Evolutionary conservation across 257 asterid species (phyloP).

Genomic region (Ocimum tenuiflorum): DNA sequence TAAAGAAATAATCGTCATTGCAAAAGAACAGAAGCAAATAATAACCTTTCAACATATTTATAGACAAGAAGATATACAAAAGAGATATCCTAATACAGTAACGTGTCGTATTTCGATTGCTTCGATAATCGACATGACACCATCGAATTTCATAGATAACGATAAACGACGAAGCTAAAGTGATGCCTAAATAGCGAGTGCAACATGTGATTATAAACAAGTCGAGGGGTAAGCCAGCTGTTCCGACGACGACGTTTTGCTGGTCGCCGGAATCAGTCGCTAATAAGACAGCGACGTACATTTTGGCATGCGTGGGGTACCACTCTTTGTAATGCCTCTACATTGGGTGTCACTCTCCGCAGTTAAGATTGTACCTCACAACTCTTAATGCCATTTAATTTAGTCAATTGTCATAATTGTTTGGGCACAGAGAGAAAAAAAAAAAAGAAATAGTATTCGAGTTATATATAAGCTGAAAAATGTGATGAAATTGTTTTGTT

Average conservation of each 20-base stretch:
- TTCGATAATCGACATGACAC: no score
- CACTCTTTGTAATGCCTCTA: slow-evolving; percentile 11
- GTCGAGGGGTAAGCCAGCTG: slow-evolving; percentile 31
- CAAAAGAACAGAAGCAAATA: no score
- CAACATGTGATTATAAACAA: slow-evolving; percentile 17
- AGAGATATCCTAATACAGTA: no score
- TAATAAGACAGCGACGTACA: slow-evolving; percentile 29
- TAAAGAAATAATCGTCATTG: no score
- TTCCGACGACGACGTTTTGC: slow-evolving; percentile 22
- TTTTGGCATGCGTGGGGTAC: slow-evolving; percentile 21
- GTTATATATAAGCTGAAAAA: no score
- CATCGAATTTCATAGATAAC: no score
- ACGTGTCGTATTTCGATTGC: no score
- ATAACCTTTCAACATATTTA: no score
- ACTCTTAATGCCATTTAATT: slow-evolving; percentile 10
- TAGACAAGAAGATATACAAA: no score
- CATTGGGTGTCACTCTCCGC: slow-evolving; percentile 12
- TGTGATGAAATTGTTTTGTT: no score
- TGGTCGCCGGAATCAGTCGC: slow-evolving; percentile 8
- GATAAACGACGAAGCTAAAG: neutral
- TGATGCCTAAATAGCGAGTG: neutral
- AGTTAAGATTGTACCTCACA: slow-evolving; percentile 16
- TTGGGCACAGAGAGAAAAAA: neutral
- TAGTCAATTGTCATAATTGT: neutral
- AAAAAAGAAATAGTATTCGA: neutral